These are phyloP conservation scores for Agaricus sinodeliciosus DNA, from an alignment of 768 basidiomycete genomes.

Conservation along the genomic window DNA sequence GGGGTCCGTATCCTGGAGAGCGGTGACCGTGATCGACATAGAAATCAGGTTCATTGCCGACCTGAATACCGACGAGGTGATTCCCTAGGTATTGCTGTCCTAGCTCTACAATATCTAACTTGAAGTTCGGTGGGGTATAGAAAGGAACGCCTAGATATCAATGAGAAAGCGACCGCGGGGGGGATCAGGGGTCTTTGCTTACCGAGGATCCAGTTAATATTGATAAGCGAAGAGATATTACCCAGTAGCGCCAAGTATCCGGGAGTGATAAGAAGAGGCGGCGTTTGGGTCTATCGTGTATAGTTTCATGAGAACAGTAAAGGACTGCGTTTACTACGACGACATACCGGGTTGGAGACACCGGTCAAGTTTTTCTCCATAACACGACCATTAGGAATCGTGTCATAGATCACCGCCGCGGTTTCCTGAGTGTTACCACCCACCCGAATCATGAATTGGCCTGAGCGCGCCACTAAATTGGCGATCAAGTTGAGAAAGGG, in stretches of 20 bases:
- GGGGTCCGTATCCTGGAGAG: conserved; percentile 28
- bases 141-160: conserved; percentile 51
- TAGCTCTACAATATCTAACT: conserved; percentile 49
- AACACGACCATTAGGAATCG: conserved; percentile 35
- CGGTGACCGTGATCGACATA: conserved; percentile 38
- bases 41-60: conserved; percentile 64
- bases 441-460: conserved; percentile 56
- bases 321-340: not conserved
- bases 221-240: conserved; percentile 54
- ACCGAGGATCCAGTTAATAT: conserved; percentile 53
- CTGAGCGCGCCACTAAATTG: conserved; percentile 58
- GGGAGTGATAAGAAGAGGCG: conserved; percentile 54
- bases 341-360: conserved; percentile 34
- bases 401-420: conserved; percentile 42
- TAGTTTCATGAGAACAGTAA: not conserved
- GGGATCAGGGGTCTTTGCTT: not conserved
- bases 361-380: conserved; percentile 40
- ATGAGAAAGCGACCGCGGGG: not conserved
- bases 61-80: conserved; percentile 60
- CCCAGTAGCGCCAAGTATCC: conserved; percentile 63
- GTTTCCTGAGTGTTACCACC: conserved; percentile 81
- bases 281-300: conserved; percentile 51
- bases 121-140: conserved; percentile 52
- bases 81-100: conserved; percentile 65
- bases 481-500: conserved; percentile 75